Conservation (phyloP, 805 yeast species). For the Metschnikowia dekortorum region DNA sequence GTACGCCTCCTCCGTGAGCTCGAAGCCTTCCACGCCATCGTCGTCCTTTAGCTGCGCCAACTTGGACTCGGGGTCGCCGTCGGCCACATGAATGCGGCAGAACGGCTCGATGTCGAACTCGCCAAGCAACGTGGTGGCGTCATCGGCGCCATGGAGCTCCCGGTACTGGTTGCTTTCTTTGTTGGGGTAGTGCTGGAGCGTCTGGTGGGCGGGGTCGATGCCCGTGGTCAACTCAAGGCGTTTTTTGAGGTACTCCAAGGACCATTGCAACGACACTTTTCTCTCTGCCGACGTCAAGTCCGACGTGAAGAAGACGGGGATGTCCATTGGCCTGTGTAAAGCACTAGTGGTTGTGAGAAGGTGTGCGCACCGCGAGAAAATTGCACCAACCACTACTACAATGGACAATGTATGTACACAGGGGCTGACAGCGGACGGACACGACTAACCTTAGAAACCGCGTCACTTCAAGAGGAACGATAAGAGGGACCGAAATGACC, state of each 20-base stretch:
- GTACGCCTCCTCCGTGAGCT: constrained; percentile 59
- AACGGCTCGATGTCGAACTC: constrained; percentile 31
- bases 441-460: constrained; percentile 12
- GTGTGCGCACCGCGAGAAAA: constrained; percentile 1
- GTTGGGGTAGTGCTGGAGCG: constrained; percentile 42
- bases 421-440: not conserved
- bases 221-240: constrained; percentile 72
- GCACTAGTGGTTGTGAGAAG: not conserved
- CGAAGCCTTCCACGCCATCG: constrained; percentile 31
- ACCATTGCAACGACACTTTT: constrained; percentile 60
- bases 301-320: constrained; percentile 58
- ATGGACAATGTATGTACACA: constrained; percentile 18
- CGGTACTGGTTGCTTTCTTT: constrained; percentile 33
- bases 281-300: constrained; percentile 66
- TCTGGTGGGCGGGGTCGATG: constrained; percentile 55
- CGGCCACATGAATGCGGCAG: constrained; percentile 55
- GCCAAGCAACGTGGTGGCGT: constrained; percentile 17
- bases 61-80: constrained; percentile 49
- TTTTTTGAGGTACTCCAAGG: constrained; percentile 45
- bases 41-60: constrained; percentile 35
- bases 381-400: not conserved
- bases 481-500: not conserved
- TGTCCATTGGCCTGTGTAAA: constrained; percentile 24
- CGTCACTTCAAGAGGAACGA: constrained; percentile 13
- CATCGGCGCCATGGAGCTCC: constrained; percentile 22